These are phyloP conservation scores for Warburgia ugandensis DNA, from an alignment of 164 flowering plant species.

Conservation along the genomic window DNA sequence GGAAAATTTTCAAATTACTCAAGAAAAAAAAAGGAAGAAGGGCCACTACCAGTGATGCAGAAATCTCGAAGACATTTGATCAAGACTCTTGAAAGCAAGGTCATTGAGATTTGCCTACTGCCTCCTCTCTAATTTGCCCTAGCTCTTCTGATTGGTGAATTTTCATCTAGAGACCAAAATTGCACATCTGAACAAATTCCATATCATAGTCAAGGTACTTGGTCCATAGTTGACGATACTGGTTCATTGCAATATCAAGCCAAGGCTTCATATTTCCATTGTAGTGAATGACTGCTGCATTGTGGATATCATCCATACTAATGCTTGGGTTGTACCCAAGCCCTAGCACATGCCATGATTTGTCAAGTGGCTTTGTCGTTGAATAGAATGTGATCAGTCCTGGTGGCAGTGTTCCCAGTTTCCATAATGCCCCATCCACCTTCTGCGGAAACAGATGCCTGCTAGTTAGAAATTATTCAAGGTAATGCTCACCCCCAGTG, in stretches of 20 bases:
- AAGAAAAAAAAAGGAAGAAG: no score
- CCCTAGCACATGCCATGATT: slow-evolving; percentile 90
- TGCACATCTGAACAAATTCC: slow-evolving; percentile 93
- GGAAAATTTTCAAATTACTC: no score
- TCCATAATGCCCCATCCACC: slow-evolving; percentile 64
- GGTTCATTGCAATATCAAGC: slow-evolving; percentile 95
- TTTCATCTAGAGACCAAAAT: slow-evolving; percentile 67
- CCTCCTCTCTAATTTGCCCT: no score
- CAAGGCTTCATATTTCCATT: slow-evolving; percentile 97
- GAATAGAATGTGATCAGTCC: slow-evolving; percentile 81
- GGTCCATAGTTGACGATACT: slow-evolving; percentile 74
- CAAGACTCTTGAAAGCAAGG: no score
- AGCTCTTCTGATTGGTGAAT: no score
- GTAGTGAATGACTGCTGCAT: slow-evolving; percentile 86
- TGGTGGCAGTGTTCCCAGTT: slow-evolving; percentile 69
- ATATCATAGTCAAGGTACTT: slow-evolving; percentile 75
- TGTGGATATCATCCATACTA: slow-evolving; percentile 82
- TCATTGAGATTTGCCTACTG: no score
- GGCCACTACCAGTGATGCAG: no score
- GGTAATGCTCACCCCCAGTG: neutral
- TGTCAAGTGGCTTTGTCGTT: slow-evolving; percentile 75
- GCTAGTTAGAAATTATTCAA: no score
- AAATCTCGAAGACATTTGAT: no score
- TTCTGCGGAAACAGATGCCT: slow-evolving; percentile 58
- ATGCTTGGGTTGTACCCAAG: slow-evolving; percentile 91